Evolutionary conservation across 129 eudicot genomes (phyloP), one percentile per base, ranked within the genome.

Genomic region (Sambucus nigra): DNA sequence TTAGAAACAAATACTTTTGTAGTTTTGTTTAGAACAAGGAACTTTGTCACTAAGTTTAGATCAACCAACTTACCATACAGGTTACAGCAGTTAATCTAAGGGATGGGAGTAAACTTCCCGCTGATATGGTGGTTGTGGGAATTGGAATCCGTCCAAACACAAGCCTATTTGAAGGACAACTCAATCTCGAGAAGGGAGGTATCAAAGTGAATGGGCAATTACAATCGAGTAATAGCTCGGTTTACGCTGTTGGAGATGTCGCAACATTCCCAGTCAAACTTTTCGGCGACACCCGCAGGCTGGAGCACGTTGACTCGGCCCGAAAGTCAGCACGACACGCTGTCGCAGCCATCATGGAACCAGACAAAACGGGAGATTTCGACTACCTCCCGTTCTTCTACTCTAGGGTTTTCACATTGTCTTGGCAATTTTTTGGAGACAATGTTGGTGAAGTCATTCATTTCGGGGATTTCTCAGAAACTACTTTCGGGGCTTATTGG

Each of bases 371-470:
- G 0, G 60, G 64, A 2, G 99, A 86, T 8, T 91, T 91, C n/a
- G 95, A 91, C 60, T 91, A 91, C 71, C 77, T 91, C 20, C 99
- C 99, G 0, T 91, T 91, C 75, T 91, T 91, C 82, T 91, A 91
- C 63, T 91, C 99, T 21, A 25, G 95, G 44, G 87, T 86, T 51
- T 91, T 91, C 80, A 70, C 84, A 13, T 63, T 91, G 20, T 91
- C 99, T 2, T 91, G 99, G 99, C 95, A 91, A 69, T 91, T 91
- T 47, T 91, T 76, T 10, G 99, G 99, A 16, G 95, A 91, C 65
- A 91, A 80, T 51, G 57, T 59, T 0, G 99, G 99, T 22, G 94
- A 86, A 61, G 82, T 50, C 9, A 38, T 86, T 40, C 88, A 91
- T 65, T 91, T 91, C 9, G 99, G 95, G 2, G 95, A 91, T 57